These are phyloP conservation scores for Starmerella powellii DNA, from an alignment of 805 yeast genomes.

Conservation along the genomic window DNA sequence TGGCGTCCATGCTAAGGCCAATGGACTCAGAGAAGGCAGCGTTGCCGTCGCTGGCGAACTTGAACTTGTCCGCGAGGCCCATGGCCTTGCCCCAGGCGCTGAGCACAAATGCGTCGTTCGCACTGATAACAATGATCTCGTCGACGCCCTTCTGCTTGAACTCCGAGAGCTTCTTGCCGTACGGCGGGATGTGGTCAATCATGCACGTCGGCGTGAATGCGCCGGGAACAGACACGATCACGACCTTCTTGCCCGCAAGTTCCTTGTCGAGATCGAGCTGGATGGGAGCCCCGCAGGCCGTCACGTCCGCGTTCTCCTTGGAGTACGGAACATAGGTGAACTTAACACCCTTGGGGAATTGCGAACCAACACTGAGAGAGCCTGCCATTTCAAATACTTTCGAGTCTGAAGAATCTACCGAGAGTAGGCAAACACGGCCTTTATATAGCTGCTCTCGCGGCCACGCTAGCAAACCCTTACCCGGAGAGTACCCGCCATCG, in stretches of 20 bases:
- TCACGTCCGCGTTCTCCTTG: slow-evolving; percentile 25
- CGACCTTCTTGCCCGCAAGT: slow-evolving; percentile 40
- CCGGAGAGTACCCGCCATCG: too few species aligned
- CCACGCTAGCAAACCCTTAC: too few species aligned
- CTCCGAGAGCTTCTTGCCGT: slow-evolving; percentile 37
- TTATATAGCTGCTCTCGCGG: too few species aligned
- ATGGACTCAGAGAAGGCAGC: slow-evolving; percentile 46
- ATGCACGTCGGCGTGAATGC: slow-evolving; percentile 81
- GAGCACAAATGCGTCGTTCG: slow-evolving; percentile 60
- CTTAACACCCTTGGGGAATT: slow-evolving; percentile 28
- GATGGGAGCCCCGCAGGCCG: slow-evolving; percentile 33
- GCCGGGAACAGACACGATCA: slow-evolving; percentile 70
- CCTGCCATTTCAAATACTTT: slow-evolving; percentile 5
- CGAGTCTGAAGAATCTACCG: too few species aligned
- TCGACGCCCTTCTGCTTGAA: slow-evolving; percentile 52
- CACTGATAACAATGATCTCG: slow-evolving; percentile 48
- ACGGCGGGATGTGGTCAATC: slow-evolving; percentile 60
- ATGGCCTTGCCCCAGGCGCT: slow-evolving; percentile 54
- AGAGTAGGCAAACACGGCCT: too few species aligned
- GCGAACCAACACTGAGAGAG: slow-evolving; percentile 18
- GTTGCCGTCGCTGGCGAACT: slow-evolving; percentile 56
- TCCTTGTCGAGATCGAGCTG: slow-evolving; percentile 29
- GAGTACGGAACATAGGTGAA: slow-evolving; percentile 29
- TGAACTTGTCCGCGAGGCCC: slow-evolving; percentile 29
- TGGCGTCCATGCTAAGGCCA: slow-evolving; percentile 47